Conservation (phyloP, 2,329 filamentous ascomycete species). For the Westerdykella aurantiaca region DNA sequence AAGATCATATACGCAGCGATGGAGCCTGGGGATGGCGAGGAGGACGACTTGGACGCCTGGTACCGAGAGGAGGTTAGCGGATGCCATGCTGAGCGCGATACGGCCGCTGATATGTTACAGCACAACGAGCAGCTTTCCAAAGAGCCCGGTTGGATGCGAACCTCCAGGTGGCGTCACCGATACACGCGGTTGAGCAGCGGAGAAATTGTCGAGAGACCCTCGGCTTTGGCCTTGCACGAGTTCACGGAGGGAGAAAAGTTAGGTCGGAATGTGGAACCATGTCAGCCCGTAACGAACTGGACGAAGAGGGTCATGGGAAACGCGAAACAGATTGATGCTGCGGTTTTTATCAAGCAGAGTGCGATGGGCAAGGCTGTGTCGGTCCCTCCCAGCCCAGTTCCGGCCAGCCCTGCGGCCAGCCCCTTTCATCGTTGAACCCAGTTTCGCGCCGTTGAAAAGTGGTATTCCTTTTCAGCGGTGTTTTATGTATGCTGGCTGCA, state of each 20-base stretch:
- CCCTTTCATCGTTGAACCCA: too few relatives aligned
- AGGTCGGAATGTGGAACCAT: constrained; percentile 20
- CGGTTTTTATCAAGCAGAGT: constrained; percentile 20
- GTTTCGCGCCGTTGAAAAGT: too few relatives aligned
- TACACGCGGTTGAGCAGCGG: constrained; percentile 13
- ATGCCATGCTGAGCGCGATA: not conserved
- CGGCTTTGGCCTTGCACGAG: constrained; percentile 26
- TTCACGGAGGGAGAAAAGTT: constrained; percentile 23
- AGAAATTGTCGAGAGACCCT: constrained; percentile 9
- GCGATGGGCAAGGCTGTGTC: too few relatives aligned
- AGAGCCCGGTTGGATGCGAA: constrained; percentile 24
- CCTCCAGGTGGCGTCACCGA: constrained; percentile 1
- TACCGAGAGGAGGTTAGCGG: constrained; percentile 20
- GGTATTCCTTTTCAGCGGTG: too few relatives aligned
- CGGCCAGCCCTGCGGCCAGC: too few relatives aligned
- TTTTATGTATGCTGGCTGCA: too few relatives aligned
- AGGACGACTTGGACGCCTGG: constrained; percentile 24
- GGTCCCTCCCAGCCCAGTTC: too few relatives aligned
- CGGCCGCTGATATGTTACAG: not conserved
- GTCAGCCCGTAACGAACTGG: constrained; percentile 29
- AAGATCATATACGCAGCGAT: constrained; percentile 25
- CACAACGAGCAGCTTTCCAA: constrained; percentile 30
- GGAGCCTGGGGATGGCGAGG: constrained; percentile 18
- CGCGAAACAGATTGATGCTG: constrained; percentile 24
- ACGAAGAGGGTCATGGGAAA: constrained; percentile 22